Percentiles rank a stretch among this genome's conserved stretches.
phyloP scores from a whole-genome alignment of 768 basidiomycete species.

The Calocera viscosa region DNA sequence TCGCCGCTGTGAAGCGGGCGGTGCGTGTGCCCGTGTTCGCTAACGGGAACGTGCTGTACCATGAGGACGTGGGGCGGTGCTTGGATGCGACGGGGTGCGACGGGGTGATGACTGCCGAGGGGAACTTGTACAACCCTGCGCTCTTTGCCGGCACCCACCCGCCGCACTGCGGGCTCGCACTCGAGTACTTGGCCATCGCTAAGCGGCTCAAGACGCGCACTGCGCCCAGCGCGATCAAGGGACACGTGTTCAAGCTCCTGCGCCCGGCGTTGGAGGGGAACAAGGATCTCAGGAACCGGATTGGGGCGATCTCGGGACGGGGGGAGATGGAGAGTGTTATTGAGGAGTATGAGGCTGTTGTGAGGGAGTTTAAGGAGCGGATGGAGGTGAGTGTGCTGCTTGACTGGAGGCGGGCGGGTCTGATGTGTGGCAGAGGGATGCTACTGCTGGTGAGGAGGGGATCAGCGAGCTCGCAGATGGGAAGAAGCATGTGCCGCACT shows the following conservation, averaged over 20 bases:
- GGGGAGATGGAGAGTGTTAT: slow-evolving; percentile 26
- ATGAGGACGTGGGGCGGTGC: slow-evolving; percentile 69
- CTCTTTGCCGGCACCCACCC: slow-evolving; percentile 45
- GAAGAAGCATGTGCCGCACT: slow-evolving; percentile 39
- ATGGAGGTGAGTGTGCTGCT: slow-evolving; percentile 37
- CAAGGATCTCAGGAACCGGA: slow-evolving; percentile 55
- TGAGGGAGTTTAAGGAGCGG: slow-evolving; percentile 45
- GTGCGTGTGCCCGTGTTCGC: slow-evolving; percentile 90
- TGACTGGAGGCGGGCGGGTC: slow-evolving; percentile 7
- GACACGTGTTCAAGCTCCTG: slow-evolving; percentile 87
- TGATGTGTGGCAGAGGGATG: slow-evolving; percentile 34
- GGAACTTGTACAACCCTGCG: slow-evolving; percentile 83
- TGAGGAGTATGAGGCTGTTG: slow-evolving; percentile 41
- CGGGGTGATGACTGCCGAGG: slow-evolving; percentile 91
- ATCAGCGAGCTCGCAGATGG: slow-evolving; percentile 36
- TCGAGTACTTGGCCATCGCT: slow-evolving; percentile 80
- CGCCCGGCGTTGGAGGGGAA: slow-evolving; percentile 58
- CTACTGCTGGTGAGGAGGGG: slow-evolving; percentile 34
- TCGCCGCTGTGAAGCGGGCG: slow-evolving; percentile 78
- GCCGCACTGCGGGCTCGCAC: slow-evolving; percentile 52
- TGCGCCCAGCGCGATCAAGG: slow-evolving; percentile 62
- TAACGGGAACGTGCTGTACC: slow-evolving; percentile 87
- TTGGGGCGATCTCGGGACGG: slow-evolving; percentile 40
- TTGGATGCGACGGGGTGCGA: slow-evolving; percentile 76
- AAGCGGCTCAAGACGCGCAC: slow-evolving; percentile 56